Evolutionary conservation across 306 rosid genomes (phyloP).

Genomic region (Castanospermum australe): DNA sequence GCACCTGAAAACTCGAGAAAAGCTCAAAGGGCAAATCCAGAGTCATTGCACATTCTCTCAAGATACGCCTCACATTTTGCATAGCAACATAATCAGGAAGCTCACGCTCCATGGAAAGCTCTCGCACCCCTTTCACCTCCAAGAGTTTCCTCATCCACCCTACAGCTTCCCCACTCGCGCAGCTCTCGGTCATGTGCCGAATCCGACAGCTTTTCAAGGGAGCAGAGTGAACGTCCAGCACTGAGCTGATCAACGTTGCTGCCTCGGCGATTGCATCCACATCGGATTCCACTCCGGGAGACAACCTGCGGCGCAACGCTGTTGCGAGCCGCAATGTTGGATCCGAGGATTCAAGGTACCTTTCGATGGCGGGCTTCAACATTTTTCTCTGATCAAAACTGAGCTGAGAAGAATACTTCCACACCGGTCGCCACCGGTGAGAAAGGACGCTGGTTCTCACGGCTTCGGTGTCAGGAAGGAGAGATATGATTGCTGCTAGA

Average conservation of each 20-base stretch:
- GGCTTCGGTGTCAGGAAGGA: neutral
- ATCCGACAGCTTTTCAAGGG: neutral
- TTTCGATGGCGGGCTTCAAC: neutral
- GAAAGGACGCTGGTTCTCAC: neutral
- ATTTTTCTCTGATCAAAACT: neutral
- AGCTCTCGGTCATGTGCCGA: neutral
- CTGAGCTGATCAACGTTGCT: neutral
- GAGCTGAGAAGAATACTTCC: neutral
- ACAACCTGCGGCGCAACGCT: too few relatives aligned
- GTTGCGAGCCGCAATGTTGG: neutral
- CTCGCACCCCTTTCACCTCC: neutral
- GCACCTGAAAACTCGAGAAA: neutral
- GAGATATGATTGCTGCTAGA: neutral
- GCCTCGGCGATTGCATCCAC: neutral
- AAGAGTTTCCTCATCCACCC: neutral
- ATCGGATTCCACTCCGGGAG: too few relatives aligned
- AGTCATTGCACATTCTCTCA: neutral
- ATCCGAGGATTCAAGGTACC: neutral
- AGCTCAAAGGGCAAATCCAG: neutral
- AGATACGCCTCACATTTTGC: neutral
- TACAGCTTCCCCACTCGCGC: neutral
- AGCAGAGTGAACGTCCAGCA: neutral
- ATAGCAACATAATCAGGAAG: neutral
- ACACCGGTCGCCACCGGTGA: neutral
- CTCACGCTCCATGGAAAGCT: neutral